These are phyloP conservation scores for Citrus cavaleriei DNA, from an alignment of 345 rosid genomes.

Conservation along the genomic window DNA sequence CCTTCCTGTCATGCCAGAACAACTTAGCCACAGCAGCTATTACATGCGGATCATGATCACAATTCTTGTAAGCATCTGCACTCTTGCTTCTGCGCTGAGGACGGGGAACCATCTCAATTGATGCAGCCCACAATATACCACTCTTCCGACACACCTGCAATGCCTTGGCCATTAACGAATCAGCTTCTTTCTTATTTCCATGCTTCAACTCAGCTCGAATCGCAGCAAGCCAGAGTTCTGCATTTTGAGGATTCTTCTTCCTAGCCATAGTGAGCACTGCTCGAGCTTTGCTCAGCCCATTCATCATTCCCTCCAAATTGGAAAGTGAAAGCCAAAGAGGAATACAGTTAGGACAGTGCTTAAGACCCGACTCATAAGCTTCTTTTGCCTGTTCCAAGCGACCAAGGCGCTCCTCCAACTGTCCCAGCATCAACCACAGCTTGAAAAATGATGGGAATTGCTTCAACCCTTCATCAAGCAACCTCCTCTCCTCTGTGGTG, in stretches of 20 bases:
- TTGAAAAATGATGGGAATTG: slow-evolving; percentile 80
- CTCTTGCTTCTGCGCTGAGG: slow-evolving; percentile 71
- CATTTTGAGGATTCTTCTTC: slow-evolving; percentile 72
- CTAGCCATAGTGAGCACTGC: slow-evolving; percentile 78
- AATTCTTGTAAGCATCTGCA: slow-evolving; percentile 72
- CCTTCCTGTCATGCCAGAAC: slow-evolving; percentile 91
- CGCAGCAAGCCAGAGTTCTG: slow-evolving; percentile 93
- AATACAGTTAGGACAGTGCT: slow-evolving; percentile 60
- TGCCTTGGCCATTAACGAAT: slow-evolving; percentile 86
- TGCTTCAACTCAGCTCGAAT: slow-evolving; percentile 74
- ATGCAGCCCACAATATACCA: slow-evolving; percentile 89
- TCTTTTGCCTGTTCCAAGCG: slow-evolving; percentile 59
- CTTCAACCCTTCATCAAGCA: slow-evolving; percentile 81
- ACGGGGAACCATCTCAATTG: slow-evolving; percentile 81
- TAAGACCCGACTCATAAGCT: slow-evolving; percentile 61
- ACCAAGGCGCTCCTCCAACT: slow-evolving; percentile 79
- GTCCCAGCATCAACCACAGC: slow-evolving; percentile 94
- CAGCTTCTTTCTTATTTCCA: slow-evolving; percentile 77
- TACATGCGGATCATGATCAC: slow-evolving; percentile 83
- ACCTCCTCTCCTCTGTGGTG: slow-evolving; percentile 67
- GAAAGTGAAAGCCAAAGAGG: slow-evolving; percentile 84
- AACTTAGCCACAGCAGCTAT: slow-evolving; percentile 79
- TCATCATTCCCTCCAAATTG: slow-evolving; percentile 70
- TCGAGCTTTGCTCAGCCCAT: slow-evolving; percentile 75
- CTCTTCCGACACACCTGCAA: slow-evolving; percentile 89